Percentiles rank a stretch among this genome's conserved stretches.
Conservation (phyloP, 352 stramenopile genomes). For the Phytophthora colocasiae region DNA sequence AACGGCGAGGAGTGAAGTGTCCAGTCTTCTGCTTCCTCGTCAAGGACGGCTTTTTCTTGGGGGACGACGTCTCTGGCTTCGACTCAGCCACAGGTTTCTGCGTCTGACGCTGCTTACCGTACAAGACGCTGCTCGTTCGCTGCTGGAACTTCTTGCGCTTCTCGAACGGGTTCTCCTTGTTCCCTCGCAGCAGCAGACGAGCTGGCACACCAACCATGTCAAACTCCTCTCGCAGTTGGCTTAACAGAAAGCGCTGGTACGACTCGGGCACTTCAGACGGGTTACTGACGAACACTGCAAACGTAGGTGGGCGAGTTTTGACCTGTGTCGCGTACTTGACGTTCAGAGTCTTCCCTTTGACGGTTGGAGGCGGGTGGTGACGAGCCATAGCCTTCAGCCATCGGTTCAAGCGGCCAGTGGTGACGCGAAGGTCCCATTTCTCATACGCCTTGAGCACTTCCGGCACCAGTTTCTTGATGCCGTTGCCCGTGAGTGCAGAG, state of each 20-base stretch:
- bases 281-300: conserved; percentile 86
- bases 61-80: not conserved
- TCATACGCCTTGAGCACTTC: conserved; percentile 87
- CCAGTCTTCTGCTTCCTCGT: conserved; percentile 54
- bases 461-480: conserved; percentile 81
- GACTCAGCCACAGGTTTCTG: conserved; percentile 6
- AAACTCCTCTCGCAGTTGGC: conserved; percentile 84
- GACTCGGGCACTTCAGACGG: conserved; percentile 74
- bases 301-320: conserved; percentile 82
- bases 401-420: conserved; percentile 78
- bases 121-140: conserved; percentile 66
- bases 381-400: conserved; percentile 87
- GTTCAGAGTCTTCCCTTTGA: conserved; percentile 88
- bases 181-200: conserved; percentile 77
- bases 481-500: conserved; percentile 75
- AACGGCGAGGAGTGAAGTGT: conserved; percentile 49
- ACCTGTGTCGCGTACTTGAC: conserved; percentile 91
- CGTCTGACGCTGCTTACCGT: conserved; percentile 62
- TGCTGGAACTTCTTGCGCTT: conserved; percentile 88
- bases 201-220: conserved; percentile 85
- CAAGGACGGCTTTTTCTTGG: conserved; percentile 17
- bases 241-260: conserved; percentile 83
- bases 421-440: conserved; percentile 81
- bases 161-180: conserved; percentile 85
- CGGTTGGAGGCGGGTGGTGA: conserved; percentile 80